Evolutionary conservation across 345 rosid species (phyloP).

Genomic region (Arabidopsis arenosa): DNA sequence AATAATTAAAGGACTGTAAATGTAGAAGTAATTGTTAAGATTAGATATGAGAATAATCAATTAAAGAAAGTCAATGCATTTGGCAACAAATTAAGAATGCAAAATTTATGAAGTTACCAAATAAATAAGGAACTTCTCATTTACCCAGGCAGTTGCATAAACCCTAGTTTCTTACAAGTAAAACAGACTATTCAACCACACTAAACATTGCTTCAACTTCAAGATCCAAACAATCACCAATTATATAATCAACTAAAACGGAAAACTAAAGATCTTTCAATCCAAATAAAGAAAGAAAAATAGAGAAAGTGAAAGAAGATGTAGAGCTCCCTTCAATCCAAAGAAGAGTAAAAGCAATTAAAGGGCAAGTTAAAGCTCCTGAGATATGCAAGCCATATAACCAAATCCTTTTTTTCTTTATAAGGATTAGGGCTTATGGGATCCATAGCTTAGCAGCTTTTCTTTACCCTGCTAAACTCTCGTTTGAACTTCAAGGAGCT

Average conservation of each 20-base stretch:
- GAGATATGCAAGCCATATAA: conserved; percentile 88
- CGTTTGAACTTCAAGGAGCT: conserved; percentile 95
- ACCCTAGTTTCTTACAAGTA: neutral
- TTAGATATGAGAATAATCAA: neutral
- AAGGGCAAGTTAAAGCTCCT: conserved; percentile 70
- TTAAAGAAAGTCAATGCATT: neutral
- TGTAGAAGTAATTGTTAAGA: neutral
- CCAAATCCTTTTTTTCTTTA: conserved; percentile 46
- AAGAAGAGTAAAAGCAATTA: conserved; percentile 58
- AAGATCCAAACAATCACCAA: neutral
- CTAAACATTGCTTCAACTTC: neutral
- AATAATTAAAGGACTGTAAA: neutral
- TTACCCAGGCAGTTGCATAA: neutral
- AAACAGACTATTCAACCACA: neutral
- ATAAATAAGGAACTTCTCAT: neutral
- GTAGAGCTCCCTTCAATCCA: conserved; percentile 99
- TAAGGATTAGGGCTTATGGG: conserved; percentile 65
- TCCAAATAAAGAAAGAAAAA: neutral
- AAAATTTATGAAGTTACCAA: neutral
- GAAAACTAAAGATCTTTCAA: neutral
- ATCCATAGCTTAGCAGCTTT: conserved; percentile 93
- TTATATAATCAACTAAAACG: neutral
- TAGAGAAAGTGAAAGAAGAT: conserved; percentile 7
- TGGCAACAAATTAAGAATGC: neutral
- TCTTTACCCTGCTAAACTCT: conserved; percentile 62